Conservation (phyloP, 2,329 filamentous ascomycete species). For the Amauroascus verrucosus region DNA sequence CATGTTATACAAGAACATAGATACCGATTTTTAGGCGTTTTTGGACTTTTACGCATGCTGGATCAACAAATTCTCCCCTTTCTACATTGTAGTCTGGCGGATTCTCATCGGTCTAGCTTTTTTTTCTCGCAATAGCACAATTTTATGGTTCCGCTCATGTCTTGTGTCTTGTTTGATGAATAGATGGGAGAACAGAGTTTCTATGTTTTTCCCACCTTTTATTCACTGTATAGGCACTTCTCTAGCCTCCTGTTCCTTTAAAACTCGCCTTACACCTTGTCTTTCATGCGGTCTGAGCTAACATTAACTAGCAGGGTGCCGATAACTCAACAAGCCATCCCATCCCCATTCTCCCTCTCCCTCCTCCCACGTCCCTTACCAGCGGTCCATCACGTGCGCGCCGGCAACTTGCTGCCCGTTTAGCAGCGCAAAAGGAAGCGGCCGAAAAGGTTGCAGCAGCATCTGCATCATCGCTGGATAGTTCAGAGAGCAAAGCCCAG, state of each 20-base stretch:
- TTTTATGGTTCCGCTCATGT: background rate
- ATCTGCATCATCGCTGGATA: slow-evolving; percentile 21
- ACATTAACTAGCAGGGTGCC: background rate
- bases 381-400: slow-evolving; percentile 78
- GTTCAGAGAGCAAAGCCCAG: slow-evolving; percentile 18
- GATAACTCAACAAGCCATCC: slow-evolving; percentile 23
- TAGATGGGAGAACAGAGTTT: background rate
- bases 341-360: slow-evolving; percentile 35
- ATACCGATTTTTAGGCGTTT: slow-evolving; percentile 5
- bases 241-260: background rate
- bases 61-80: slow-evolving; percentile 1
- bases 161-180: background rate
- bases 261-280: background rate
- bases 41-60: slow-evolving; percentile 7
- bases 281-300: background rate
- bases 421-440: slow-evolving; percentile 65
- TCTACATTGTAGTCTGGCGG: slow-evolving; percentile 4
- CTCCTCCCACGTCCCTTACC: slow-evolving; percentile 63
- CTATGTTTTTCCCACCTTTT: background rate
- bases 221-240: background rate
- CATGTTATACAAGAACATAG: background rate
- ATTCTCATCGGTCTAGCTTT: slow-evolving; percentile 6
- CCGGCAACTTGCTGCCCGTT: slow-evolving; percentile 76
- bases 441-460: slow-evolving; percentile 37
- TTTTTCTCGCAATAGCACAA: slow-evolving; percentile 1